Evolutionary conservation across 352 stramenopile species (phyloP).

Genomic region (Pythium sukuiense): DNA sequence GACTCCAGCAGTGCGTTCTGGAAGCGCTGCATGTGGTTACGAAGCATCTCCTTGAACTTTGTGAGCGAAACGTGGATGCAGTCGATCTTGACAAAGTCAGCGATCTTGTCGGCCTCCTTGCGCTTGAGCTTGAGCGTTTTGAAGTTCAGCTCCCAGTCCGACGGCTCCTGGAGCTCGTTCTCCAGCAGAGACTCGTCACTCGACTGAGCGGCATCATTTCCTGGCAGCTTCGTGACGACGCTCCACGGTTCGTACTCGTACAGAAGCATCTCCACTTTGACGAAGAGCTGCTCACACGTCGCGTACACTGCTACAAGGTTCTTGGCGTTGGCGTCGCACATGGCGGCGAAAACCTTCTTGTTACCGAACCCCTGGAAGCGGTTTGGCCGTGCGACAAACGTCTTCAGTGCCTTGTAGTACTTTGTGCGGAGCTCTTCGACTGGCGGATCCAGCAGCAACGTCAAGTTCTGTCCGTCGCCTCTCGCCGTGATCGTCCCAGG

Average conservation of each 20-base stretch:
- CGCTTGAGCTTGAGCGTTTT: slow-evolving; percentile 85
- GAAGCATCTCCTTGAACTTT: slow-evolving; percentile 87
- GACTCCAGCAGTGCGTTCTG: slow-evolving; percentile 84
- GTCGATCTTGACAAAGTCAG: slow-evolving; percentile 90
- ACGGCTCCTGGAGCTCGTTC: slow-evolving; percentile 54
- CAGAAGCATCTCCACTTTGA: slow-evolving; percentile 65
- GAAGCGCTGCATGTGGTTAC: slow-evolving; percentile 87
- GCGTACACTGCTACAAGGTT: slow-evolving; percentile 90
- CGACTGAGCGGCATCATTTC: slow-evolving; percentile 51
- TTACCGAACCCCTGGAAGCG: slow-evolving; percentile 90
- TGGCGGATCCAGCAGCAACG: slow-evolving; percentile 87
- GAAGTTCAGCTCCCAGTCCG: slow-evolving; percentile 90
- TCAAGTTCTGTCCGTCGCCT: slow-evolving; percentile 16
- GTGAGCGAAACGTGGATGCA: slow-evolving; percentile 88
- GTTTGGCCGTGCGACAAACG: slow-evolving; percentile 91
- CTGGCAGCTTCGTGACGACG: slow-evolving; percentile 48
- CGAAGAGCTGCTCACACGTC: slow-evolving; percentile 91
- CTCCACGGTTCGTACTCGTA: slow-evolving; percentile 86
- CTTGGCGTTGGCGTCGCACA: slow-evolving; percentile 87
- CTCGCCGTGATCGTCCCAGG: background rate
- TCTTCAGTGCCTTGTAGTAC: slow-evolving; percentile 96
- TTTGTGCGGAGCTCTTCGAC: slow-evolving; percentile 91
- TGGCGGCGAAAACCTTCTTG: slow-evolving; percentile 79
- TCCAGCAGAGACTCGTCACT: slow-evolving; percentile 75
- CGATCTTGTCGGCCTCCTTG: slow-evolving; percentile 93